phyloP scores from a whole-genome alignment of 441 rosid genomes.

The Populus hybrid region DNA sequence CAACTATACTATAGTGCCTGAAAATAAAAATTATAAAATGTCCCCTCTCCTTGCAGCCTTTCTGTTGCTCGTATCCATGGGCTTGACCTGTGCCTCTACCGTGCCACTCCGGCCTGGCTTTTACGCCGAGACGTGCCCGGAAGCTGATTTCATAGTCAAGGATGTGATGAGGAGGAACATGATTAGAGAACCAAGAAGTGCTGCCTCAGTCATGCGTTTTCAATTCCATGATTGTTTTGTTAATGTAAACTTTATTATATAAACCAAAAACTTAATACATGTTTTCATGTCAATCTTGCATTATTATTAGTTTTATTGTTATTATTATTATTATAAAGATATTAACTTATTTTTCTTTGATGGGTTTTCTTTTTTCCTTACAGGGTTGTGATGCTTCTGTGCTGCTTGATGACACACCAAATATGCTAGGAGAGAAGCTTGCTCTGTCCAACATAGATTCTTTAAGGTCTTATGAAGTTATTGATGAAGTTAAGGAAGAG shows the following conservation, averaged over 20 bases:
- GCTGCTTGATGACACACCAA: slow-evolving; percentile 87
- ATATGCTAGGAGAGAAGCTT: slow-evolving; percentile 77
- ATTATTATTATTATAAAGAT: neutral
- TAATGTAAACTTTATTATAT: slow-evolving; percentile 39
- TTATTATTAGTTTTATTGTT: neutral
- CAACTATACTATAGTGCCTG: neutral
- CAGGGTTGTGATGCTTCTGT: slow-evolving; percentile 94
- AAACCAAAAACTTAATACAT: neutral
- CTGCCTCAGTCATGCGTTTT: slow-evolving; percentile 93
- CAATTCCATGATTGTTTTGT: slow-evolving; percentile 98
- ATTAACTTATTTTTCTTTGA: neutral
- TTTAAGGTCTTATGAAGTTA: slow-evolving; percentile 69
- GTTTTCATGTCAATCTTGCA: neutral
- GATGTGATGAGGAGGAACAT: slow-evolving; percentile 53
- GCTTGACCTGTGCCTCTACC: slow-evolving; percentile 13
- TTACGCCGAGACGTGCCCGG: slow-evolving; percentile 69
- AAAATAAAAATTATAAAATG: slow-evolving; percentile 6
- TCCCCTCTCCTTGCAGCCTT: slow-evolving; percentile 16
- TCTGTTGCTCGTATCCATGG: slow-evolving; percentile 28
- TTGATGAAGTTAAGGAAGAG: slow-evolving; percentile 71
- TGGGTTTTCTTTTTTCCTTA: neutral
- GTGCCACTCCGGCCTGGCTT: slow-evolving; percentile 54
- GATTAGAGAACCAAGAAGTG: slow-evolving; percentile 70
- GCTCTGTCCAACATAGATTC: slow-evolving; percentile 87
- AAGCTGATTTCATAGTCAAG: slow-evolving; percentile 68